Evolutionary conservation across 2,329 filamentous ascomycete genomes (phyloP).

Genomic region (Paramyrothecium roridum): DNA sequence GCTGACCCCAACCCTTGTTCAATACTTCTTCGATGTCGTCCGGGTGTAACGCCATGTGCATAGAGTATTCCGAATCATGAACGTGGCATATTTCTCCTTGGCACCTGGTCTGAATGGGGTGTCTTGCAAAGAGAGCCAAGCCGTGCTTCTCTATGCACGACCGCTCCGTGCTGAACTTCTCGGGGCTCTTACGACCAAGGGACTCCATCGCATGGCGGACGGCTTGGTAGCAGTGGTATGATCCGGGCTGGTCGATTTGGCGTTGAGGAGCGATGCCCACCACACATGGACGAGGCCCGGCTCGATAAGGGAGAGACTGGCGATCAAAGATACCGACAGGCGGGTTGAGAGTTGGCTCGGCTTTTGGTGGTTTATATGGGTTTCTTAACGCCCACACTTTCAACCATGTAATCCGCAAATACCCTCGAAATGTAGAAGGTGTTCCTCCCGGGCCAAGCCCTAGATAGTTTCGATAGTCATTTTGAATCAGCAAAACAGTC

Average conservation of each 20-base stretch:
- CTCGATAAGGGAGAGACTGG: constrained; percentile 54
- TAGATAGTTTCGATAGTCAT: constrained; percentile 74
- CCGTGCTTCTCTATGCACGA: constrained; percentile 83
- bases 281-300: constrained; percentile 62
- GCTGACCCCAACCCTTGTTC: constrained; percentile 75
- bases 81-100: constrained; percentile 82
- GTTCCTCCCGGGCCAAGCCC: constrained; percentile 78
- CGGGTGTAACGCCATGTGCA: constrained; percentile 80
- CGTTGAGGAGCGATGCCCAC: constrained; percentile 79
- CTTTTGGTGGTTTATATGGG: constrained; percentile 58
- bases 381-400: constrained; percentile 69
- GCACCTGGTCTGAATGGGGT: constrained; percentile 66
- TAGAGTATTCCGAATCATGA: constrained; percentile 70
- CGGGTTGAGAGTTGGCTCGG: constrained; percentile 50
- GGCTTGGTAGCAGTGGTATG: constrained; percentile 47
- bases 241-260: constrained; percentile 67
- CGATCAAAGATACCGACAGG: constrained; percentile 55
- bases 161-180: constrained; percentile 56
- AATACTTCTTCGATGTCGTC: constrained; percentile 71
- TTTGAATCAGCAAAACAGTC: constrained; percentile 50
- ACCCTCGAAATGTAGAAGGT: constrained; percentile 69
- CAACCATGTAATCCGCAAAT: constrained; percentile 69
- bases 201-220: constrained; percentile 51
- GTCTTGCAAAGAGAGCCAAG: constrained; percentile 67
- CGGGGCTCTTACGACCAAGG: constrained; percentile 43